phyloP scores from a whole-genome alignment of 352 stramenopile genomes.

The Pythium volutum region DNA sequence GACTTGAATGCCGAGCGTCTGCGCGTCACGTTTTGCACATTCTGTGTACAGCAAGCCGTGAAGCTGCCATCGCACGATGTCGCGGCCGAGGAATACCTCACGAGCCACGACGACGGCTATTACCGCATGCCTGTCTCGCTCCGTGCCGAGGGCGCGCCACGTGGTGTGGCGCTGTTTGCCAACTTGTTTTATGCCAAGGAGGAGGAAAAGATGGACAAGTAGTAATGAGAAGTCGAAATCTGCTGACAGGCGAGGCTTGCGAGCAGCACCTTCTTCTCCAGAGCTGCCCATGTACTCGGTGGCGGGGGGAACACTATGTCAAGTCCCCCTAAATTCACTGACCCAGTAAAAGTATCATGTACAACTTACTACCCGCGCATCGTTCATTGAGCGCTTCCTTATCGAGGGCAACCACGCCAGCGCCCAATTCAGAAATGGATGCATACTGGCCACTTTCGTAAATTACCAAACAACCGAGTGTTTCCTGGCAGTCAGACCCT shows the following conservation, averaged over 20 bases:
- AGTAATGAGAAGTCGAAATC: no score
- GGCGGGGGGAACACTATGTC: no score
- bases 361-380: no score
- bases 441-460: neutral
- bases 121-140: neutral
- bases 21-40: conserved; percentile 8
- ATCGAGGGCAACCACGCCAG: neutral
- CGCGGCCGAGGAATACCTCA: conserved; percentile 2
- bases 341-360: no score
- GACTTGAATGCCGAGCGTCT: neutral
- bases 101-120: neutral
- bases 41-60: conserved; percentile 10
- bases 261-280: no score
- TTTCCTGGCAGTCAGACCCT: neutral
- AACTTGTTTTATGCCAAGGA: neutral
- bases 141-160: neutral
- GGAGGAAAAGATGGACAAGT: neutral
- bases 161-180: neutral
- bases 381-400: neutral
- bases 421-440: neutral
- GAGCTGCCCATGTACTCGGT: no score
- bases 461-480: neutral
- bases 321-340: no score
- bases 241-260: no score
- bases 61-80: neutral